Evolutionary conservation across 257 asterid genomes (phyloP), one percentile per base, ranked within the genome.

Genomic region (Plantago major): DNA sequence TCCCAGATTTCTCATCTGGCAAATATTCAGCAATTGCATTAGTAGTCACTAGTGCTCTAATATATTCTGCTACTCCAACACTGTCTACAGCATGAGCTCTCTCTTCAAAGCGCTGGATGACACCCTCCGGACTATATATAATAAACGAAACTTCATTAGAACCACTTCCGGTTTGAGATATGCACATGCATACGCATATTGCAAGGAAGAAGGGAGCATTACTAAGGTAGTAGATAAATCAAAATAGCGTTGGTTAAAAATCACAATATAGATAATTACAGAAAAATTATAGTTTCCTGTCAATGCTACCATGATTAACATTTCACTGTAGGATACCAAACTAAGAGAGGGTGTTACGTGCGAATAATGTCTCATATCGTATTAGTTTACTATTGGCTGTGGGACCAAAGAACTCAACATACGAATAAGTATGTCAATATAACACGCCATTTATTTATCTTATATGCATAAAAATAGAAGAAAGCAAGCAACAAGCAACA

Each of bases 1-100:
- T 93, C 66, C 97, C 99, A n/a, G 90, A 81, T 74, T 79, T 84
- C 74, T 93, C 99, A 71, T 89, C 97, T 10, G 97, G 95, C 72
- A 89, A 80, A 78, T 83, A 93, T 22, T 93, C 96, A 59, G 92
- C 68, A 70, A 89, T 85, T 43, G 84, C 84, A 63, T 89, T 82
- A 42, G 99, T 87, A 53, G 75, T 70, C 73, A 93, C 99, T 64
- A 93, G 87, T 15, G 99, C 99, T 77, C 81, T 79, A 52, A 93
- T 76, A 63, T 93, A 93, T 64, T 93, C 97, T 38, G 79, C 96
- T 61, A 93, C 96, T 68, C 97, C 99, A 77, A 74, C 79, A 66
- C 97, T 89, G 72, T 93, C 97, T 17, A 87, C 96, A n/a, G 83
- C 90, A 73, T 85, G 96, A 13, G 76, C 84, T 65, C 96, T 82